phyloP scores from a whole-genome alignment of 495 filamentous ascomycete genomes.

The Aspergillus indologenus region DNA sequence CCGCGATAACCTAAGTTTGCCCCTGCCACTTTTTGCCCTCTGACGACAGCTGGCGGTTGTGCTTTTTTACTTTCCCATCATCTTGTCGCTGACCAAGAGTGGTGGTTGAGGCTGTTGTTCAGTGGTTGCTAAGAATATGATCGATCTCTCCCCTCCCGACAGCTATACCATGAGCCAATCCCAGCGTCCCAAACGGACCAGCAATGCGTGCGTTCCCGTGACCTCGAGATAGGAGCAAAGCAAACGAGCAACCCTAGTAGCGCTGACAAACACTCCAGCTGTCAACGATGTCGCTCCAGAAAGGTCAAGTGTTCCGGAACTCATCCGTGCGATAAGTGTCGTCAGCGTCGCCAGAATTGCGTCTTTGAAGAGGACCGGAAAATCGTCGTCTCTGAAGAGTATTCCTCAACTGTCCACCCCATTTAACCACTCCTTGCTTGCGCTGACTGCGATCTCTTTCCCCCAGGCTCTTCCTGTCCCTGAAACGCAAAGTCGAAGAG shows the following conservation, averaged over 20 bases:
- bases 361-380: slow-evolving; percentile 32
- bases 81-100: neutral
- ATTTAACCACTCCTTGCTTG: too few species aligned
- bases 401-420: neutral
- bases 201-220: slow-evolving; percentile 18
- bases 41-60: neutral
- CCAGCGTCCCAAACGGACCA: slow-evolving; percentile 16
- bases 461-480: slow-evolving; percentile 18
- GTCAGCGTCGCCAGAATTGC: slow-evolving; percentile 27
- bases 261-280: slow-evolving; percentile 17
- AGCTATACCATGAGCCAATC: slow-evolving; percentile 9
- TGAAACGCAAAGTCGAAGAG: slow-evolving; percentile 22
- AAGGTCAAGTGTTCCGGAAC: slow-evolving; percentile 34
- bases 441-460: neutral
- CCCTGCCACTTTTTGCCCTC: neutral
- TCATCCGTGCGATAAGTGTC: slow-evolving; percentile 32
- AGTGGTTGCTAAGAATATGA: neutral
- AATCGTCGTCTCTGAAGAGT: slow-evolving; percentile 32
- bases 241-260: neutral
- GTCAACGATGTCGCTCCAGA: slow-evolving; percentile 30
- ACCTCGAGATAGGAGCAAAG: neutral
- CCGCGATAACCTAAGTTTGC: neutral
- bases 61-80: neutral
- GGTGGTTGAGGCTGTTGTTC: neutral
- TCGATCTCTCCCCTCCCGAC: neutral